These are phyloP conservation scores for Plasmodium chabaudi DNA, from an alignment of 169 alveolate species.

Conservation along the genomic window DNA sequence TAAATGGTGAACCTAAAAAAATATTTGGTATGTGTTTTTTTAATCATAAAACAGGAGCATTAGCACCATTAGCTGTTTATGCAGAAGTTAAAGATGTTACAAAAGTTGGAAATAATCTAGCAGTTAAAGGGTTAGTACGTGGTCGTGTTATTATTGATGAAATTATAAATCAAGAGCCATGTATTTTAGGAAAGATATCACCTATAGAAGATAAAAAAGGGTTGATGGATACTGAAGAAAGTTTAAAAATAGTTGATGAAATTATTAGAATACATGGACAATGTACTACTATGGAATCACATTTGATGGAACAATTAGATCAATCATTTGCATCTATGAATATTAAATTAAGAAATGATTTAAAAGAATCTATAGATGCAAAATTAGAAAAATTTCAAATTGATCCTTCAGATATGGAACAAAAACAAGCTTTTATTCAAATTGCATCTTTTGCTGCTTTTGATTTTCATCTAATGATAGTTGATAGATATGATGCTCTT, in stretches of 20 bases:
- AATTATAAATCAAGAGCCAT: slow-evolving; percentile 85
- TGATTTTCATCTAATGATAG: slow-evolving; percentile 84
- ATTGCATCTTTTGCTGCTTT: slow-evolving; percentile 87
- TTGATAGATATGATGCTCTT: slow-evolving; percentile 86
- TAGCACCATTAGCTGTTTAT: slow-evolving; percentile 87
- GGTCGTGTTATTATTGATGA: slow-evolving; percentile 82
- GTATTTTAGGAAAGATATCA: slow-evolving; percentile 81
- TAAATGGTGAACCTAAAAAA: slow-evolving; percentile 67
- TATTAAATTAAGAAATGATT: slow-evolving; percentile 79
- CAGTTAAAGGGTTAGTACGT: slow-evolving; percentile 83
- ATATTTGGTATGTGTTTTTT: slow-evolving; percentile 86
- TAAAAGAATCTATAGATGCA: slow-evolving; percentile 83
- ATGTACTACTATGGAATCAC: slow-evolving; percentile 82
- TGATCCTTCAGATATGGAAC: slow-evolving; percentile 78
- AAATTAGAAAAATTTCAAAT: slow-evolving; percentile 81
- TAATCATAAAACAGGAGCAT: slow-evolving; percentile 83
- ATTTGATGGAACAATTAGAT: slow-evolving; percentile 83
- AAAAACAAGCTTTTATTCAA: slow-evolving; percentile 85
- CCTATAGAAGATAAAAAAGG: slow-evolving; percentile 85
- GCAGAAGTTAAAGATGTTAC: slow-evolving; percentile 82
- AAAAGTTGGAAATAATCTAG: slow-evolving; percentile 78
- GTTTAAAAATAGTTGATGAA: slow-evolving; percentile 84
- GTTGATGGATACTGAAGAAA: slow-evolving; percentile 79
- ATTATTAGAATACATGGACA: slow-evolving; percentile 79
- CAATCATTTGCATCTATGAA: slow-evolving; percentile 85